These are phyloP conservation scores for Malus hybrid DNA, from an alignment of 331 rosid species.

Conservation along the genomic window DNA sequence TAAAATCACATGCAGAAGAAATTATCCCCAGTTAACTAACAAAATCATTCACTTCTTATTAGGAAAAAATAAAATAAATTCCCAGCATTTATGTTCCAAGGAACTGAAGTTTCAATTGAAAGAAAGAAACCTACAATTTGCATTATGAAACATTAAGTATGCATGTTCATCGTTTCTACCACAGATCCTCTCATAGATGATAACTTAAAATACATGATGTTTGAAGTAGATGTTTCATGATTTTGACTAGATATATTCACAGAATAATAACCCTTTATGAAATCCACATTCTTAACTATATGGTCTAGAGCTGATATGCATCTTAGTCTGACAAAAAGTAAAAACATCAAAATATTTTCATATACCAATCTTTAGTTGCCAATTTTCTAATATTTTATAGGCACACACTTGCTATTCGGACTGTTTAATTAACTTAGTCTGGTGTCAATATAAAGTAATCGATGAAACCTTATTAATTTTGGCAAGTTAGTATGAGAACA, in stretches of 20 bases:
- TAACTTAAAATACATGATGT: neutral
- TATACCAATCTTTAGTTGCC: neutral
- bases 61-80: neutral
- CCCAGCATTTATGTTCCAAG: neutral
- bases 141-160: neutral
- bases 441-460: neutral
- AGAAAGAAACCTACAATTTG: neutral
- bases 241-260: neutral
- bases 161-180: no score
- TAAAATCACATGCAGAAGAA: neutral
- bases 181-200: neutral
- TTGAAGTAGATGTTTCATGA: neutral
- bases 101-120: neutral
- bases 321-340: neutral
- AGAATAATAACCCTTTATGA: neutral
- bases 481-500: neutral
- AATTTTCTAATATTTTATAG: neutral
- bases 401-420: neutral
- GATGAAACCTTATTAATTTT: no score
- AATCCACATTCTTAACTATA: neutral
- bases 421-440: neutral
- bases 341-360: neutral
- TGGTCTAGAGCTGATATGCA: neutral
- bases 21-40: neutral
- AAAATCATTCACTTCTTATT: neutral